Base-by-base conservation (phyloP, 1,139 yeast species). In the Arxiozyma slooffiae region DNA sequence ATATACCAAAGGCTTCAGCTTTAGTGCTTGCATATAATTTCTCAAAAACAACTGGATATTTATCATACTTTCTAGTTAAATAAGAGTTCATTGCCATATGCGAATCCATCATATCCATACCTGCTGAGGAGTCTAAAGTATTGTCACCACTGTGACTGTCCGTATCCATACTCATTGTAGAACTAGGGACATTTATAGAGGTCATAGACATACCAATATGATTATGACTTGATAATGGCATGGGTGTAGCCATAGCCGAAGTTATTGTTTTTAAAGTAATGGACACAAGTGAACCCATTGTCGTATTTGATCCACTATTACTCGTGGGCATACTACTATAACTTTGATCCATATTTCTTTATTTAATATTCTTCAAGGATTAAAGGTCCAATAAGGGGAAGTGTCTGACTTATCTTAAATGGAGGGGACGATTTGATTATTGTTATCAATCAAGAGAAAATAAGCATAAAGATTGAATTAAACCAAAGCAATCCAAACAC, bases 1-100 rank as follows among this genome's bases (percentile, higher is more conserved):
- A 85, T 21, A 85, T 82, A 37, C 90, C 94, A 64, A 84, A 84
- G 0, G 86, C 89, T 52, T 77, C 75, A 16, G 75, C 88, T 24
- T 76, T 77, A 46, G 69, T 71, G 3, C 68, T 56, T 3, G 92
- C 90, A 18, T 62, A 58, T 48, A 85, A 67, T 0, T 68, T 67
- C 52, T 72, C 67, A 70, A 84, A 84, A 9, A 84, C 59, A 0
- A 85, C 86, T 0, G 90, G 87, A 58, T 79, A 79, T 48, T 72
- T 67, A 9, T 66, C 58, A 64, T 70, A 84, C 2, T 67, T 60
- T 0, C 77, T 68, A 2, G 84, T 78, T 60, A 85, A 69, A 59
- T 71, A 78, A 71, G 74, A 75, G 62, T 78, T 77, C 90, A 83
- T 82, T 1, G 61, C 49, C 73, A 67, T 67, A 40, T 53, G 59